Conservation (phyloP, 2,329 filamentous ascomycete genomes). For the Pleomassaria siparia region DNA sequence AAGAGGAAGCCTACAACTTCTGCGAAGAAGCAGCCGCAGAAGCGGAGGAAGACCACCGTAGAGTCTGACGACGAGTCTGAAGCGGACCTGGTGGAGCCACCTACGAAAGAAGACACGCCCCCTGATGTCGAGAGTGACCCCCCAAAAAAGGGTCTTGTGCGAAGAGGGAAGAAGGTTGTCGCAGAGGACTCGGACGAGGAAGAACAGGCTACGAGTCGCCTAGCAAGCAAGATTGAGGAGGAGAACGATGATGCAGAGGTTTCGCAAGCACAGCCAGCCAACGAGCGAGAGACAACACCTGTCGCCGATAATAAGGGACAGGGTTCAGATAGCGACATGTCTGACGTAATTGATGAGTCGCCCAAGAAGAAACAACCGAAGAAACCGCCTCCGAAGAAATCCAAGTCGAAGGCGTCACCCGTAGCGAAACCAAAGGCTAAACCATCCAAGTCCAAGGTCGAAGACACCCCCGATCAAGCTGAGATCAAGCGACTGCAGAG, state of each 20-base stretch:
- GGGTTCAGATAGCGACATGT: slow-evolving; percentile 65
- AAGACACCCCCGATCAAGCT: slow-evolving; percentile 63
- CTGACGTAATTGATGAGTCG: slow-evolving; percentile 76
- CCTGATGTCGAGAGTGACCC: slow-evolving; percentile 32
- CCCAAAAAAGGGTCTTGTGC: slow-evolving; percentile 14
- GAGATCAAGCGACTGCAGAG: slow-evolving; percentile 88
- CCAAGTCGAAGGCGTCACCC: slow-evolving; percentile 26
- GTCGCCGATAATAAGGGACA: slow-evolving; percentile 18
- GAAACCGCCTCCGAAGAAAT: slow-evolving; percentile 29
- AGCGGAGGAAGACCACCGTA: slow-evolving; percentile 29
- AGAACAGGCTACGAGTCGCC: slow-evolving; percentile 10
- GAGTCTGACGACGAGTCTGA: slow-evolving; percentile 36
- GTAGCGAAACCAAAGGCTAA: slow-evolving; percentile 40
- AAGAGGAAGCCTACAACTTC: slow-evolving; percentile 35
- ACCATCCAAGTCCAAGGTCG: slow-evolving; percentile 43
- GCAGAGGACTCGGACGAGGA: slow-evolving; percentile 34
- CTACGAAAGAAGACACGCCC: slow-evolving; percentile 8
- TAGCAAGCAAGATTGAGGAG: slow-evolving; percentile 13
- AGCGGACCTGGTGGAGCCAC: slow-evolving; percentile 19
- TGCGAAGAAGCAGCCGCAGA: slow-evolving; percentile 33
- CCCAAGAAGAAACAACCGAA: slow-evolving; percentile 59
- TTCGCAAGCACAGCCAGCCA: not conserved
- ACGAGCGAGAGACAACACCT: slow-evolving; percentile 10
- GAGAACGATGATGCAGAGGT: slow-evolving; percentile 8
- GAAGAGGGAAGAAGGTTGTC: slow-evolving; percentile 28